Conservation (phyloP, 1,284 basidiomycete species). For the Nidula niveotomentosa region DNA sequence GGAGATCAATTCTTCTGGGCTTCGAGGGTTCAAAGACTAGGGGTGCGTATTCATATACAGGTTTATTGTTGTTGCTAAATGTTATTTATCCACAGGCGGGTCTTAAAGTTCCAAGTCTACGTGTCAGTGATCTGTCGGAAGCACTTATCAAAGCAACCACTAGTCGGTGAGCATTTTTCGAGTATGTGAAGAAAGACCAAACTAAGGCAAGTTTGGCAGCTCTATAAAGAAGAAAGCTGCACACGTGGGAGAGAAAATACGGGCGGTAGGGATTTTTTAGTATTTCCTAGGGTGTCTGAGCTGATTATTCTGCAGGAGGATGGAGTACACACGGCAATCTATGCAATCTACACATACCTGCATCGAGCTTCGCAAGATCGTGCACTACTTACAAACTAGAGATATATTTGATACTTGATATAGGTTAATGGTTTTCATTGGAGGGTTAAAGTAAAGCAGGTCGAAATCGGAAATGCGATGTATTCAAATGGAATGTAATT, state of each 20-base stretch:
- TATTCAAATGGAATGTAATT: too few species aligned
- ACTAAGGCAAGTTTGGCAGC: slow-evolving; percentile 17
- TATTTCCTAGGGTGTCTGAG: too few species aligned
- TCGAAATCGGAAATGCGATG: too few species aligned
- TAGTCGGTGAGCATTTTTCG: slow-evolving; percentile 31
- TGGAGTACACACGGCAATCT: slow-evolving; percentile 47
- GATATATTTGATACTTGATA: too few species aligned
- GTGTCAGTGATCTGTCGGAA: slow-evolving; percentile 47
- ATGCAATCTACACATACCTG: slow-evolving; percentile 48
- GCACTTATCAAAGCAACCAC: slow-evolving; percentile 57
- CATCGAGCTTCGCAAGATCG: slow-evolving; percentile 43
- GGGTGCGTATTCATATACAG: slow-evolving; percentile 32
- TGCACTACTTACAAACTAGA: too few species aligned
- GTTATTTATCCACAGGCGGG: slow-evolving; percentile 33
- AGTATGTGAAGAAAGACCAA: background rate
- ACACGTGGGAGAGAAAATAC: slow-evolving; percentile 61
- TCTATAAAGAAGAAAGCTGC: slow-evolving; percentile 68
- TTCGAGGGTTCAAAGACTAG: slow-evolving; percentile 60
- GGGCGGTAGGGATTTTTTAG: slow-evolving; percentile 50
- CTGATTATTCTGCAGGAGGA: slow-evolving; percentile 48
- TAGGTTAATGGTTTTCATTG: too few species aligned
- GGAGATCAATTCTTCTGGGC: slow-evolving; percentile 77
- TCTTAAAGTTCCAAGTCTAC: slow-evolving; percentile 46
- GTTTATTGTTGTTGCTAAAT: background rate
- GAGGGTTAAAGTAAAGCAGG: too few species aligned